Conservation (phyloP, 805 yeast genomes). For the Ogataea parapolymorpha region DNA sequence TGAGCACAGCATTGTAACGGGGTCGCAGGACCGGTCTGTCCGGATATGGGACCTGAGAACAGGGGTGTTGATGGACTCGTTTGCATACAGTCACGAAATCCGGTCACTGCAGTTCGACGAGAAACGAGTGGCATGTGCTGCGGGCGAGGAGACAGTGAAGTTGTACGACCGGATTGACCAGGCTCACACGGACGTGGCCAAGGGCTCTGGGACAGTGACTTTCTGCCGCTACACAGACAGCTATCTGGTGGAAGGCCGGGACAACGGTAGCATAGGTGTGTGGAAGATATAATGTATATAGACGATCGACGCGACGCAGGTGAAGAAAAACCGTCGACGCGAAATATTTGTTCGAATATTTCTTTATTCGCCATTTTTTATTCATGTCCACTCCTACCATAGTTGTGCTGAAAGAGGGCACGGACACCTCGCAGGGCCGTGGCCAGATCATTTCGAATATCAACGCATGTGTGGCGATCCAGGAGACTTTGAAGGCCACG, state of each 20-base stretch:
- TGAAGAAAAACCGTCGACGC: slow-evolving; percentile 8
- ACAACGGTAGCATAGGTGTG: slow-evolving; percentile 55
- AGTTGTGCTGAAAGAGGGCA: slow-evolving; percentile 96
- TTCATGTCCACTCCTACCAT: slow-evolving; percentile 94
- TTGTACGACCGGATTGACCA: slow-evolving; percentile 56
- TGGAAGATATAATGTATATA: slow-evolving; percentile 49
- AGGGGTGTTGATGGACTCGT: slow-evolving; percentile 58
- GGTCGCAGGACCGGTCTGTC: slow-evolving; percentile 58
- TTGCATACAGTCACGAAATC: slow-evolving; percentile 57
- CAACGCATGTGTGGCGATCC: slow-evolving; percentile 95
- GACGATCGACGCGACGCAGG: slow-evolving; percentile 9
- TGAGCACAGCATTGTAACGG: slow-evolving; percentile 59
- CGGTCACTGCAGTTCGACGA: slow-evolving; percentile 57
- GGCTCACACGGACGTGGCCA: slow-evolving; percentile 51
- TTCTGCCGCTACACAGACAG: slow-evolving; percentile 56
- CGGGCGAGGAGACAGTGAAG: slow-evolving; percentile 47
- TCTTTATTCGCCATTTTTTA: slow-evolving; percentile 32
- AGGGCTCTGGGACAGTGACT: slow-evolving; percentile 31
- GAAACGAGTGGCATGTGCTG: slow-evolving; percentile 49
- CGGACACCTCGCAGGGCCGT: slow-evolving; percentile 93
- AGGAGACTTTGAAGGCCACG: slow-evolving; percentile 91
- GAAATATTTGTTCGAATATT: slow-evolving; percentile 41
- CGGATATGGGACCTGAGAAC: slow-evolving; percentile 73
- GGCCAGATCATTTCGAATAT: slow-evolving; percentile 95
- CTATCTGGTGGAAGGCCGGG: slow-evolving; percentile 62